A percentile compares a stretch with the other conserved stretches of the same genome.
phyloP scores from a whole-genome alignment of 2,329 filamentous ascomycete genomes.

The Botryotinia globosa region DNA sequence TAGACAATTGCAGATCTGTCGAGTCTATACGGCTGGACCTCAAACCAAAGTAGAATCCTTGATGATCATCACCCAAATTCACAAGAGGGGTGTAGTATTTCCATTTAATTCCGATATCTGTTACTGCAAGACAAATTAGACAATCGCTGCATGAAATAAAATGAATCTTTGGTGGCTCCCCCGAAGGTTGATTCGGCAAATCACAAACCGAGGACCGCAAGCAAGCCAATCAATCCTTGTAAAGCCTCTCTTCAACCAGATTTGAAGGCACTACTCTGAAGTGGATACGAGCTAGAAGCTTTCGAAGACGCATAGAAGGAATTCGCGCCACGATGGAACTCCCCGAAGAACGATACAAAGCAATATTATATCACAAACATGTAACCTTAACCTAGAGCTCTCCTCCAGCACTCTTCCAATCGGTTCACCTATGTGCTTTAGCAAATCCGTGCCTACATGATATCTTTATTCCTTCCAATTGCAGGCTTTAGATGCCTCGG shows the following conservation, averaged over 20 bases:
- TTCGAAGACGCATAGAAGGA: slow-evolving; percentile 23
- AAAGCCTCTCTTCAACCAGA: background rate
- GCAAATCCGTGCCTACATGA: slow-evolving; percentile 7
- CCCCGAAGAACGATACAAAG: background rate
- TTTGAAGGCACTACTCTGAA: slow-evolving; percentile 2
- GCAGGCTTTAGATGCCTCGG: slow-evolving; percentile 3
- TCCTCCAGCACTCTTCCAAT: slow-evolving; percentile 8
- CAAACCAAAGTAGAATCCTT: background rate
- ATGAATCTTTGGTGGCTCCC: background rate
- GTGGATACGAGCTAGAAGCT: slow-evolving; percentile 20
- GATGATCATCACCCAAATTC: slow-evolving; percentile 8
- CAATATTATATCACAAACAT: background rate
- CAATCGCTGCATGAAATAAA: slow-evolving; percentile 13
- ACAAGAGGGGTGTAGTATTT: background rate
- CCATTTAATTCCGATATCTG: background rate
- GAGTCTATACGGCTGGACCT: background rate
- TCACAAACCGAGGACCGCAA: background rate
- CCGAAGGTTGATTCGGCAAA: slow-evolving; percentile 5
- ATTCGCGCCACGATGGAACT: slow-evolving; percentile 11
- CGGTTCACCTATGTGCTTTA: background rate
- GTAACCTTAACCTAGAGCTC: background rate
- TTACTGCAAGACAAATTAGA: slow-evolving; percentile 6
- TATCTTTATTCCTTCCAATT: background rate
- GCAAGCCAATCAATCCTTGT: background rate
- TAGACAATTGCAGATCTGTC: slow-evolving; percentile 7